Base-by-base conservation (phyloP, 768 basidiomycete species). In the Termitomyces sp. region DNA sequence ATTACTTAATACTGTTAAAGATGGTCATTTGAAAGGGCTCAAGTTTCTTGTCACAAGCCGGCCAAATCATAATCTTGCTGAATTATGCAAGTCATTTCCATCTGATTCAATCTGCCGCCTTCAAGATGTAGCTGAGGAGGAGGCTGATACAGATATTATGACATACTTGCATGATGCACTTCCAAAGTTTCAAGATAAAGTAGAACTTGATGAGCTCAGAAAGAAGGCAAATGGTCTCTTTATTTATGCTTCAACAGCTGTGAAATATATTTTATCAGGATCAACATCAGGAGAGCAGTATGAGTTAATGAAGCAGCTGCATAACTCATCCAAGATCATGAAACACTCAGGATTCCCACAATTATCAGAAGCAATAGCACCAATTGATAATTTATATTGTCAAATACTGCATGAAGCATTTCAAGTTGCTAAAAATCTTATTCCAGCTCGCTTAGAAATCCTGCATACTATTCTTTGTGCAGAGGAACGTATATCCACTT, bases 391-490 rank as follows among this genome's bases (percentile, higher is more conserved):
- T 12, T n/a, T 45, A 26, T 45, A 45, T 7, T 11, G n/a, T 3
- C 45, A 45, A 26, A 45, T 45, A 17, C 9, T 45, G 26, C 11
- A 10, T 9, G 45, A 45, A 17, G 45, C 45, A n/a, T 45, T 45
- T 8, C 17, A 15, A 17, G 15, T 26, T 30, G 0, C n/a, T 4
- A 45, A n/a, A 8, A 30, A 45, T 5, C 15, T 14, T 24, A 11
- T 38, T 37, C 21, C 3, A 19, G 5, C 11, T 38, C 53, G 60
- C 10, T 37, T 65, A n/a, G 5, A 30, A 1, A 60, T 67, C 28
- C 54, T 66, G 12, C 54, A 62, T 30, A 66, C 64, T 3, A 60
- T 66, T 45, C 44, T 45, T n/a, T 45, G 44, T 45, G 17, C 44
- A 28, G 44, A 45, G 28, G 45, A 28, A 11, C 53, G 45, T 30